Percentiles rank a stretch among this genome's conserved stretches.
Conservation (phyloP, 2,329 filamentous ascomycete genomes). For the Hymenoscyphus occultus region DNA sequence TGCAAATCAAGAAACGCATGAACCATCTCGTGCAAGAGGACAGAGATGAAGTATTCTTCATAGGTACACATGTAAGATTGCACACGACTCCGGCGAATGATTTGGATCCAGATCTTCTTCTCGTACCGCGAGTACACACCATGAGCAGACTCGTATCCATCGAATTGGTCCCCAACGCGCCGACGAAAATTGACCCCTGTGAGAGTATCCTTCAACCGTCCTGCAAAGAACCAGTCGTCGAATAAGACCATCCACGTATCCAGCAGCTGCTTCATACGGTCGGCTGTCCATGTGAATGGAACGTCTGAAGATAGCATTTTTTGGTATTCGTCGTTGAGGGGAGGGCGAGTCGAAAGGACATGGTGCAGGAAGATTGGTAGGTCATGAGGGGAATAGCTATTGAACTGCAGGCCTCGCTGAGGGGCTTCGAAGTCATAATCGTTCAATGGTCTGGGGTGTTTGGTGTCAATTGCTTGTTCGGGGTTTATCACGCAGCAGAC, state of each 20-base stretch:
- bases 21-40: constrained; percentile 8
- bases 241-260: background rate
- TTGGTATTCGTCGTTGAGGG: background rate
- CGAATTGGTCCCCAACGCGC: background rate
- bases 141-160: background rate
- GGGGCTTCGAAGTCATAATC: background rate
- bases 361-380: background rate
- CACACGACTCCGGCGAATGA: background rate
- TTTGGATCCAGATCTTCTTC: background rate
- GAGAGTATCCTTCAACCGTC: background rate
- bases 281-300: background rate
- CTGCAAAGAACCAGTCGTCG: background rate
- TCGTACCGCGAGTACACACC: background rate
- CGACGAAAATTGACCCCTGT: background rate
- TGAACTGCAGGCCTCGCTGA: background rate
- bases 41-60: constrained; percentile 3
- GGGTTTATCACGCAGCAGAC: background rate
- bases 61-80: background rate
- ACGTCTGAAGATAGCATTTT: background rate
- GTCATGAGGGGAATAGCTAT: background rate
- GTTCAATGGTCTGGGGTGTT: background rate
- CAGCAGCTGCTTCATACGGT: background rate
- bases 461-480: background rate
- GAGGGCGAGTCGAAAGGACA: background rate
- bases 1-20: constrained; percentile 8